phyloP scores from a whole-genome alignment of 495 filamentous ascomycete genomes.

The Annulohypoxylon maeteangense region DNA sequence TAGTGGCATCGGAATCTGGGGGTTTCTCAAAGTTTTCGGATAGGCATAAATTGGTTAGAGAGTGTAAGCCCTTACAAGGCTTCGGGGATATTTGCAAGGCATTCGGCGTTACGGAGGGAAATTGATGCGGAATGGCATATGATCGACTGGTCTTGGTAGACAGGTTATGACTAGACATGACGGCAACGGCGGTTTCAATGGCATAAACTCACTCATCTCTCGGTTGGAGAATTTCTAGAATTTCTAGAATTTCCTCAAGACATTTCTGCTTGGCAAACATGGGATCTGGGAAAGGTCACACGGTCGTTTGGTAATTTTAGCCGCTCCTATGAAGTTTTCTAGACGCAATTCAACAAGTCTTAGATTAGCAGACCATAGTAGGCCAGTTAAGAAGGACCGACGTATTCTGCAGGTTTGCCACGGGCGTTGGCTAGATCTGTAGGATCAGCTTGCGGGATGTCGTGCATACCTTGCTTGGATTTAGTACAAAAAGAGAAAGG shows the following conservation, averaged over 20 bases:
- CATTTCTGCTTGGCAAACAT: slow-evolving; percentile 6
- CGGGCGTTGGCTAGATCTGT: slow-evolving; percentile 35
- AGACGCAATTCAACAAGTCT: slow-evolving; percentile 3
- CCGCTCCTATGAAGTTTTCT: slow-evolving; percentile 1
- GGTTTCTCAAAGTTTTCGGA: slow-evolving; percentile 91
- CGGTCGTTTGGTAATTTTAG: slow-evolving; percentile 13
- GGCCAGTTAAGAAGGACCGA: slow-evolving; percentile 3
- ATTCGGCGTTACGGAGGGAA: slow-evolving; percentile 34
- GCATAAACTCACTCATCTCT: slow-evolving; percentile 33
- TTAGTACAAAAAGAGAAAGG: slow-evolving; percentile 36
- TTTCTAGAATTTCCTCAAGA: slow-evolving; percentile 21
- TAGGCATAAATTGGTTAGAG: slow-evolving; percentile 47
- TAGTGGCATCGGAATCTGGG: slow-evolving; percentile 90
- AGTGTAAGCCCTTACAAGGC: slow-evolving; percentile 12
- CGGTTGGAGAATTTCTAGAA: slow-evolving; percentile 20
- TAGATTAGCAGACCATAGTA: slow-evolving; percentile 18
- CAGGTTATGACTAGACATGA: slow-evolving; percentile 38
- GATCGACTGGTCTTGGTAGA: slow-evolving; percentile 22
- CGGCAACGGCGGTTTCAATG: slow-evolving; percentile 17
- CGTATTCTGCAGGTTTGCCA: slow-evolving; percentile 32
- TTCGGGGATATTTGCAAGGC: slow-evolving; percentile 7
- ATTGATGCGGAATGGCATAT: slow-evolving; percentile 12
- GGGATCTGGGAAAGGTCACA: slow-evolving; percentile 20
- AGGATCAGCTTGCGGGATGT: slow-evolving; percentile 40
- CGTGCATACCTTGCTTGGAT: slow-evolving; percentile 35